These are phyloP conservation scores for Emmonsia crescens DNA, from an alignment of 2,329 filamentous ascomycete species.

Conservation along the genomic window DNA sequence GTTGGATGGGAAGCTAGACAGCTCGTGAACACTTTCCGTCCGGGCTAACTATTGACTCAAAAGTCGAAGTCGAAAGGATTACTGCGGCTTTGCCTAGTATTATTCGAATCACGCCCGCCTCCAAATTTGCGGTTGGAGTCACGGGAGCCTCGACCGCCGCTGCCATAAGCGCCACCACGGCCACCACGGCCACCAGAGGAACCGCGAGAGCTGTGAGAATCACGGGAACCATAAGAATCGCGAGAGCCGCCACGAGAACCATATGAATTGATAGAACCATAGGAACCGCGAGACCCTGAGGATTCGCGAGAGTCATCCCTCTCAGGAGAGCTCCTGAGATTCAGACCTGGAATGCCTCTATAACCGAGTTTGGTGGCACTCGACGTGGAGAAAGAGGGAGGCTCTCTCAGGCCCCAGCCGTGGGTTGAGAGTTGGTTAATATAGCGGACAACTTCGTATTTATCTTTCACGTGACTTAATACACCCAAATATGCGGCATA, in stretches of 20 bases:
- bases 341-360: neutral
- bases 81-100: neutral
- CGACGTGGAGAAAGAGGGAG: neutral
- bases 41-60: neutral
- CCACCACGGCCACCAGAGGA: neutral
- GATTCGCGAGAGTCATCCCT: neutral
- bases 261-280: neutral
- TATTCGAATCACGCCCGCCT: neutral
- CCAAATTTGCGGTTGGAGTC: neutral
- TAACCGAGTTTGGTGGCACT: neutral
- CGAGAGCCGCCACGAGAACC: neutral
- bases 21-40: neutral
- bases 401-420: conserved; percentile 30
- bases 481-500: conserved; percentile 45
- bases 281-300: neutral
- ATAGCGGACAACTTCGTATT: neutral
- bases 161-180: neutral
- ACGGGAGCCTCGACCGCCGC: neutral
- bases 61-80: neutral
- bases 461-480: neutral
- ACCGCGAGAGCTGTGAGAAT: neutral
- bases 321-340: neutral
- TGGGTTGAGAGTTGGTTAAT: conserved; percentile 24
- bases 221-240: neutral
- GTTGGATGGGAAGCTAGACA: too few species aligned